These are phyloP conservation scores for Phyllosticta ampelicida DNA, from an alignment of 2,329 filamentous ascomycete species.

Conservation along the genomic window DNA sequence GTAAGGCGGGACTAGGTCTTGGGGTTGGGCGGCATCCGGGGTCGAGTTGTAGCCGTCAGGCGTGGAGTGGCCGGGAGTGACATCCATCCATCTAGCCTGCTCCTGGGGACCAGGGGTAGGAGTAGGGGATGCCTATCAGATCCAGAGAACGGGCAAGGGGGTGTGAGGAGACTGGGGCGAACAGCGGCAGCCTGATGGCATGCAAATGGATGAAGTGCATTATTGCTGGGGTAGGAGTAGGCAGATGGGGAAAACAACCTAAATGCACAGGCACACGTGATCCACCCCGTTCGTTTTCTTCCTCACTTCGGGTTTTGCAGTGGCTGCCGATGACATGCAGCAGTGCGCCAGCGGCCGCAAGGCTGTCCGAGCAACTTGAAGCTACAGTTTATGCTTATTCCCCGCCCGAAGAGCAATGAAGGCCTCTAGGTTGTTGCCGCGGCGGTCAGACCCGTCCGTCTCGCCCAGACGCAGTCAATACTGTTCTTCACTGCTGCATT, in stretches of 20 bases:
- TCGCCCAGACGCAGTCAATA: neutral
- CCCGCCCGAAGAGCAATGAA: neutral
- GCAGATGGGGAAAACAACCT: constrained; percentile 1
- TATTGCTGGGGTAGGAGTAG: neutral
- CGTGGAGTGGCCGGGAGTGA: constrained; percentile 16
- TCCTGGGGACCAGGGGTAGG: neutral
- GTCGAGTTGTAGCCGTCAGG: constrained; percentile 8
- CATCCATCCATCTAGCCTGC: constrained; percentile 30
- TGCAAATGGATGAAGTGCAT: neutral
- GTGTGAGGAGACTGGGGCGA: constrained; percentile 1
- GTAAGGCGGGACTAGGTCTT: constrained; percentile 34
- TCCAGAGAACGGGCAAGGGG: constrained; percentile 3
- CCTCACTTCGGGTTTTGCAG: neutral
- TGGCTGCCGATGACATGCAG: neutral
- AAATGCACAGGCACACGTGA: constrained; percentile 5
- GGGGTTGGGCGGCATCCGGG: constrained; percentile 13
- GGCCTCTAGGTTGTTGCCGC: neutral
- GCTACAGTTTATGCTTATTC: neutral
- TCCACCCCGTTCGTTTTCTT: neutral
- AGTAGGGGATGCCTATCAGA: constrained; percentile 1
- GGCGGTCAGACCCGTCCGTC: neutral
- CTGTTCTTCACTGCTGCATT: neutral
- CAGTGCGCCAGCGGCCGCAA: neutral
- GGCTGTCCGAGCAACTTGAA: neutral
- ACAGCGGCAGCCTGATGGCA: neutral